Percentiles rank a stretch among this genome's conserved stretches.
These are phyloP conservation scores for Chlorencoelia australis DNA, from an alignment of 2,329 filamentous ascomycete species.

Conservation along the genomic window DNA sequence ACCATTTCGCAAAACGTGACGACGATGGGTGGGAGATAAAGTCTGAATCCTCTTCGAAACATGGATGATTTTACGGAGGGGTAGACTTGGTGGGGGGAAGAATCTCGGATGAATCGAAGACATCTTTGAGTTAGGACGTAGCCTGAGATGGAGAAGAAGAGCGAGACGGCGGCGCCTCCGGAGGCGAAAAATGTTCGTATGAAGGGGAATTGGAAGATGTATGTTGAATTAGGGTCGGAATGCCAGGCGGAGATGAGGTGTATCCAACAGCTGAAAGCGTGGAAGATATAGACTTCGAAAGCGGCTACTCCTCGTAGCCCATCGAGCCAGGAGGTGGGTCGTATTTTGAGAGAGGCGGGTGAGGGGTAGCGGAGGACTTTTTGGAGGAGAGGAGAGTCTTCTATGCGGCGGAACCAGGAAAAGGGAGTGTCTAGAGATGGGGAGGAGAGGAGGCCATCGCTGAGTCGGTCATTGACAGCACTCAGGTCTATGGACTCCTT, in stretches of 20 bases:
- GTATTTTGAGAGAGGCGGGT: conserved; percentile 11
- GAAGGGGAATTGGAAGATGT: conserved; percentile 33
- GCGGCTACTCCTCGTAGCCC: conserved; percentile 38
- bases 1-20: conserved; percentile 30
- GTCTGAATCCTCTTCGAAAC: conserved; percentile 35
- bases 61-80: conserved; percentile 33
- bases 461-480: no score
- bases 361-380: conserved; percentile 16
- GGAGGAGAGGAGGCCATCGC: no score
- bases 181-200: conserved; percentile 32
- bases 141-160: conserved; percentile 40
- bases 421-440: no score
- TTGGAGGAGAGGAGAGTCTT: conserved; percentile 6
- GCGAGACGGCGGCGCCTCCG: conserved; percentile 36
- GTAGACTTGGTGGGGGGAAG: conserved; percentile 28
- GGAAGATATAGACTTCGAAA: conserved; percentile 36
- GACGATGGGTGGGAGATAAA: conserved; percentile 34
- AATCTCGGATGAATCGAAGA: conserved; percentile 29
- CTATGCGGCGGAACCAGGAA: background rate
- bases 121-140: conserved; percentile 36
- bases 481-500: no score
- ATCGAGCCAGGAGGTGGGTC: conserved; percentile 36
- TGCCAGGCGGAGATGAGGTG: conserved; percentile 17
- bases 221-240: conserved; percentile 26
- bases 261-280: conserved; percentile 30